phyloP scores from a whole-genome alignment of 306 rosid genomes.

The Astragalus glycyphyllos region DNA sequence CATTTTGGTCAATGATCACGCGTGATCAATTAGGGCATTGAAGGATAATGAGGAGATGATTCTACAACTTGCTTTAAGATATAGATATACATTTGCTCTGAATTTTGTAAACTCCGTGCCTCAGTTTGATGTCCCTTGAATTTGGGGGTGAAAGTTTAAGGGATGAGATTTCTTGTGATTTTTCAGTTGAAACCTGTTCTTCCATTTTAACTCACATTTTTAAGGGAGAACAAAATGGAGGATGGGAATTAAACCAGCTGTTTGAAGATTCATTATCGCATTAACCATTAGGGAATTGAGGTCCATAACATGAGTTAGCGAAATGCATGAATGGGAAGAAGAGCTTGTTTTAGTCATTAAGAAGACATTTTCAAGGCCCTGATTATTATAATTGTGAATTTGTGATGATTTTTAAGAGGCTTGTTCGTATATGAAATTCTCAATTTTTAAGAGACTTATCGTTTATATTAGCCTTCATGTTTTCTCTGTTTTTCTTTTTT shows the following conservation, averaged over 20 bases:
- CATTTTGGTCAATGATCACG: constrained; percentile 3
- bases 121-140: too few relatives aligned
- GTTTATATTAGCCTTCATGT: constrained; percentile 3
- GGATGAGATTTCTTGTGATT: neutral
- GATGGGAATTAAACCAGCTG: neutral
- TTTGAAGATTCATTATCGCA: constrained; percentile 1
- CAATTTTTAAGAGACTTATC: too few relatives aligned
- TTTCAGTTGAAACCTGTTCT: neutral
- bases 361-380: constrained; percentile 16
- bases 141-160: neutral
- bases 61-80: neutral
- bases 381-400: neutral
- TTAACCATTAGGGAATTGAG: constrained; percentile 3
- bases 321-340: constrained; percentile 22
- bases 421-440: constrained; percentile 6
- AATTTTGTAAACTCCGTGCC: neutral
- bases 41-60: neutral
- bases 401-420: constrained; percentile 16
- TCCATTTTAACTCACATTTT: neutral
- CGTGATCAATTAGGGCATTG: neutral
- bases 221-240: neutral
- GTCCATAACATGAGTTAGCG: constrained; percentile 3
- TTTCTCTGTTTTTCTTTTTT: neutral
- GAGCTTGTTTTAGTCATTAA: constrained; percentile 11
- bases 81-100: constrained; percentile 7